Base-by-base conservation (phyloP, 2,329 filamentous ascomycete genomes). In the Diaporthe batatas region DNA sequence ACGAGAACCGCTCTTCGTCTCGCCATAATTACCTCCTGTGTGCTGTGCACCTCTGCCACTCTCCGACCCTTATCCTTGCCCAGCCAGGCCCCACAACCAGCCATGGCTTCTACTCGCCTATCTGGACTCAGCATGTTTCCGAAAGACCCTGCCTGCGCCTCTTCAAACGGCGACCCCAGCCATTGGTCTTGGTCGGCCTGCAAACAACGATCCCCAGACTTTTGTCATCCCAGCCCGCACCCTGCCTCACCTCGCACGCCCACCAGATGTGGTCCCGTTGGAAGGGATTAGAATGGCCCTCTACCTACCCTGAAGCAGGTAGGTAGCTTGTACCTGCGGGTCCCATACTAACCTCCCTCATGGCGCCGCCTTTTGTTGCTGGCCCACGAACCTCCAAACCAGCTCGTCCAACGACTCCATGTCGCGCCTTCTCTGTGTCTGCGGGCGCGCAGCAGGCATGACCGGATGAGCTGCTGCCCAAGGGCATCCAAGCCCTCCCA, bases 81-180 rank as follows among this genome's bases (percentile, higher is more conserved):
- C 44, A 59, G 42, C 57, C 68, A 42, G 68, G 68, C 11, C 57
- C 57, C 49, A 67, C 58, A 71, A 67, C 51, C 53, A 25, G 51
- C 57, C 62, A 69, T 73, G 67, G 71, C 71, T 70, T 65, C 34
- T 39, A 44, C 71, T 73, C 71, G 71, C 57, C 57, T 71, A 73
- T 73, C 71, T 73, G 39, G 67, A 64, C 54, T 71, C 71, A 73
- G 71, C 71, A 73, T 71, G 67, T 57, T 71, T 57, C 71, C 71
- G 71, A 39, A 53, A 42, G 49, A 70, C 71, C 71, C 71, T 71
- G 58, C 70, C 70, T 72, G 69, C 69, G 62, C 44, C 53, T 49
- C 53, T 49, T 58, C 68, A 57, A 51, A 64, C 34, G 57, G 64
- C 53, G 47, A 51, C 54, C 62, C 55, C 36, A 64, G 69, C 39